A percentile compares a stretch with the other conserved stretches of the same genome.
phyloP scores from a whole-genome alignment of 192 early-diverging fungal genomes.

The Geranomyces michiganensis region DNA sequence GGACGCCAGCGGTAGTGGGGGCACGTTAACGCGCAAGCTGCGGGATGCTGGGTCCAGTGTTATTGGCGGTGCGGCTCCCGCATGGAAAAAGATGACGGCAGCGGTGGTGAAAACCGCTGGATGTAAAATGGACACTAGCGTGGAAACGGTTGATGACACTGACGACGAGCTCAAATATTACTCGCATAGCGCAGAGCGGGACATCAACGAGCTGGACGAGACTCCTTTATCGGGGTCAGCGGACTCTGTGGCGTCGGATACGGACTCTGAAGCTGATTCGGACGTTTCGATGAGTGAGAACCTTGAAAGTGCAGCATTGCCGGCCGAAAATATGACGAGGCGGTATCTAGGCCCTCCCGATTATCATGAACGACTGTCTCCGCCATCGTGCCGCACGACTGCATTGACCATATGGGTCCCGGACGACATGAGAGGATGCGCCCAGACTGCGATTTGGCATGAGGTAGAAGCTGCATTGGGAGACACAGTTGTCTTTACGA shows the following conservation, averaged over 20 bases:
- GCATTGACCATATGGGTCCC: slow-evolving; percentile 22
- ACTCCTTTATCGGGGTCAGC: not conserved
- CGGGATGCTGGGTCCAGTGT: not conserved
- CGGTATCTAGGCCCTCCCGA: slow-evolving; percentile 17
- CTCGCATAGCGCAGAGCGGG: not conserved
- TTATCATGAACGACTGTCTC: slow-evolving; percentile 19
- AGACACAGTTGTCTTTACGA: not conserved
- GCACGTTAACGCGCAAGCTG: not conserved
- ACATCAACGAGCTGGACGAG: not conserved
- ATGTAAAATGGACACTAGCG: not conserved
- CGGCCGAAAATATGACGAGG: not conserved
- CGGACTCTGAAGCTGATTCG: not conserved
- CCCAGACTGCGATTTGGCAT: not conserved
- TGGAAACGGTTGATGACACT: not conserved
- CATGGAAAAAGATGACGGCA: not conserved
- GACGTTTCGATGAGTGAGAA: not conserved
- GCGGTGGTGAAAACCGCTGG: not conserved
- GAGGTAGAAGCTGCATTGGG: slow-evolving; percentile 23
- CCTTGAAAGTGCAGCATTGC: not conserved
- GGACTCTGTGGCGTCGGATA: not conserved
- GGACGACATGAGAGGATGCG: slow-evolving; percentile 2
- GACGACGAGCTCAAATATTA: not conserved
- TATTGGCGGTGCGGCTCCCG: not conserved
- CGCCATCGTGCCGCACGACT: slow-evolving; percentile 5
- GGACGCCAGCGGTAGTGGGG: not conserved